Base-by-base conservation (phyloP, 371 early-diverging fungal species). In the Funneliformis caledonium region DNA sequence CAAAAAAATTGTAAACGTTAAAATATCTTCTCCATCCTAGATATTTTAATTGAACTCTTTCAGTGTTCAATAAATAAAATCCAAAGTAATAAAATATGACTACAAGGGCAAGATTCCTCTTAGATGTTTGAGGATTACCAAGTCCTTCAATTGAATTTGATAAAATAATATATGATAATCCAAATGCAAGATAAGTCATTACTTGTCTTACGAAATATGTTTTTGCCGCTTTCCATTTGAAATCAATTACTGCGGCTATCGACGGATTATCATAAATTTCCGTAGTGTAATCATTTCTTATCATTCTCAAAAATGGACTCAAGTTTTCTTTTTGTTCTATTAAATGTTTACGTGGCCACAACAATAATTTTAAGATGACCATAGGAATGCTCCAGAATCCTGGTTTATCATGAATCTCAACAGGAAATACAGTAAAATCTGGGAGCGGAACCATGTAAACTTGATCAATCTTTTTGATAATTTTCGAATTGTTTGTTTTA, bases 371-470 rank as follows among this genome's bases (percentile, higher is more conserved):
- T 33, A 68, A 43, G 7, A 68, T 5, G 12, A 0, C 11, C 3
- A 64, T 9, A 31, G 37, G 68, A 43, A 37, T 33, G 9, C 8
- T 43, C 37, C 19, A 33, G 43, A 31, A 33, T 68, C 5, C 33
- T 68, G 8, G 26, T 42, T 68, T 37, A 33, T 68, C 43, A 3
- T 68, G 43, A 43, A 37, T 10, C 6, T 43, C n/a, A 10, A 52
- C 47, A 10, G 70, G 70, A 43, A 16, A 70, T 70, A 72, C 72
- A 10, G 72, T 72, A 12, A 72, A 50, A 72, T 72, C 42, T 10
- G 72, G 72, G 12, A 72, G 33, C 31, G 72, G 72, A 2, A 72
- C 72, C 22, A 72, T 45, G 33, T 64, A 64, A 64, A 64, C 64
- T 8, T 64, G 64, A 64, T 64, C 19, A 4, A 52, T 0, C 0